Evolutionary conservation across 495 filamentous ascomycete genomes (phyloP).

Genomic region (Tuber borchii): DNA sequence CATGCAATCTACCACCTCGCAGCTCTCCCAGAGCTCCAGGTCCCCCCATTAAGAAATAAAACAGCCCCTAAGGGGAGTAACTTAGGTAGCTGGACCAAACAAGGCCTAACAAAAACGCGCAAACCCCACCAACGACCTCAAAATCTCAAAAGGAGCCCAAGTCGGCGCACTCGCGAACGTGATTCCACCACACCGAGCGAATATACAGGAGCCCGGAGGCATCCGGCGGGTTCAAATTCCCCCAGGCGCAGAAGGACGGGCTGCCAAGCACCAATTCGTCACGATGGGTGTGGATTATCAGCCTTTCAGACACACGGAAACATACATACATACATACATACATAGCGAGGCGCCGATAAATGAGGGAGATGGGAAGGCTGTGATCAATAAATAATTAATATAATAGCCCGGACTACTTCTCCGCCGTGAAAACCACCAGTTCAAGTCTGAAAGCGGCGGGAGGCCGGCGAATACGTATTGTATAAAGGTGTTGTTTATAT

Average conservation of each 20-base stretch:
- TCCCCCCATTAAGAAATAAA: constrained; percentile 24
- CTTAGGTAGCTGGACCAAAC: constrained; percentile 25
- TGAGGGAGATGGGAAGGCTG: background rate
- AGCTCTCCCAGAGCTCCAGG: constrained; percentile 14
- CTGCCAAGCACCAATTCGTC: constrained; percentile 15
- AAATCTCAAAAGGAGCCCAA: constrained; percentile 9
- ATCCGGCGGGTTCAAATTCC: constrained; percentile 20
- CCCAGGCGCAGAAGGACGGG: constrained; percentile 5
- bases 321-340: background rate
- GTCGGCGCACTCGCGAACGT: constrained; percentile 18
- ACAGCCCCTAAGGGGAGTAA: background rate
- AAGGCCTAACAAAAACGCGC: constrained; percentile 25
- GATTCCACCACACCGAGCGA: constrained; percentile 12
- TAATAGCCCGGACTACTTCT: constrained; percentile 47
- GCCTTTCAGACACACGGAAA: constrained; percentile 18
- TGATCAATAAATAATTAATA: background rate
- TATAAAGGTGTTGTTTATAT: background rate
- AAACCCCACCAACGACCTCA: constrained; percentile 17
- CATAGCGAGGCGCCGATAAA: constrained; percentile 12
- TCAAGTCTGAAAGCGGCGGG: constrained; percentile 42
- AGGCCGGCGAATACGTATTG: constrained; percentile 16
- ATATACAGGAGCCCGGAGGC: constrained; percentile 5
- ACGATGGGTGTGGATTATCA: constrained; percentile 17
- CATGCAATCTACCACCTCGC: constrained; percentile 19
- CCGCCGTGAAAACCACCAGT: constrained; percentile 49